A percentile compares a stretch with the other conserved stretches of the same genome.
These are phyloP conservation scores for Cucumis hystrix DNA, from an alignment of 306 rosid genomes.

Conservation along the genomic window DNA sequence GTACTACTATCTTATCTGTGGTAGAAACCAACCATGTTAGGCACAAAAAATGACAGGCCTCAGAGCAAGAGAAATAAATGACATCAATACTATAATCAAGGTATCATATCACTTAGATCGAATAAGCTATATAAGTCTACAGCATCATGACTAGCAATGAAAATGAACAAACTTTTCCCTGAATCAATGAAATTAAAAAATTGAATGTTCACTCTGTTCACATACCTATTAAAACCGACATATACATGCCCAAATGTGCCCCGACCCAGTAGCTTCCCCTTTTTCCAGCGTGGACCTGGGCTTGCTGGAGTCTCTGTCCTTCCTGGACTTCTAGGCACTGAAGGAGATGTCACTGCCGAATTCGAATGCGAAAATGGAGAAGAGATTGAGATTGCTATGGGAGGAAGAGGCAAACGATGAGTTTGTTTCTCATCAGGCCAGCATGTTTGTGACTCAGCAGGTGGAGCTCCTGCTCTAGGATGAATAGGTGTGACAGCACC, in stretches of 20 bases:
- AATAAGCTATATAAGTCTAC: background rate
- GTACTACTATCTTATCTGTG: background rate
- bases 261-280: conserved; percentile 86
- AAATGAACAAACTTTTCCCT: background rate
- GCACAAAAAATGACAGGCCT: background rate
- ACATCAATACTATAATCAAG: background rate
- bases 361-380: conserved; percentile 76
- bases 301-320: conserved; percentile 82
- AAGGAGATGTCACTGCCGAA: conserved; percentile 94
- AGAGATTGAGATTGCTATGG: conserved; percentile 44
- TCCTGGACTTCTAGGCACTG: conserved; percentile 97
- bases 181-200: background rate
- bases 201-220: conserved; percentile 5
- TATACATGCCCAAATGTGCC: conserved; percentile 98
- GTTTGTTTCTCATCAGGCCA: conserved; percentile 86
- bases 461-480: conserved; percentile 74
- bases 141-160: background rate
- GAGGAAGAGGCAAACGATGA: conserved; percentile 97
- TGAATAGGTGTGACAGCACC: conserved; percentile 98
- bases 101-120: background rate
- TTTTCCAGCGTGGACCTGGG: conserved; percentile 93
- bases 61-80: background rate
- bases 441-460: conserved; percentile 51
- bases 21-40: background rate
- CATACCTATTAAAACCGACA: conserved; percentile 83